Base-by-base conservation (phyloP, 2,329 filamentous ascomycete species). In the Sporothrix brunneoviolacea region DNA sequence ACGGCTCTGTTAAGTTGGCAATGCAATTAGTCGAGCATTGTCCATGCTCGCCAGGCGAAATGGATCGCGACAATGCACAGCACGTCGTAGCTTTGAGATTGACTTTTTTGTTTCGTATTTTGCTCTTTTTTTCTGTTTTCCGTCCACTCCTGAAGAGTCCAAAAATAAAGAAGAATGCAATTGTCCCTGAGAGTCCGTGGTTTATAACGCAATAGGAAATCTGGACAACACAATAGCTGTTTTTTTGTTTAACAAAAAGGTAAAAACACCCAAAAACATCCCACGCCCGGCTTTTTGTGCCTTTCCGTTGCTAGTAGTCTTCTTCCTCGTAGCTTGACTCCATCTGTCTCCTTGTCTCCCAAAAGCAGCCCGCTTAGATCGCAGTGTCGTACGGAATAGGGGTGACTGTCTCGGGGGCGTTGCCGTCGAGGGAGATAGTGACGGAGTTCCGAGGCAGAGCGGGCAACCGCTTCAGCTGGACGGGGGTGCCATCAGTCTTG, bases 391-490 rank as follows among this genome's bases (percentile, higher is more conserved):
- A 98, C 67, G 93, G 76, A 64, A 97, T 52, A 7, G 56, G 57
- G 27, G 55, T 53, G 19, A 58, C 54, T 48, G 55, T 58, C 54
- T 59, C 55, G 45, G 57, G 60, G 16, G 54, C 54, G 60, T 63
- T 62, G 55, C 53, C 54, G 48, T 59, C 58, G 54, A 62, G 58
- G 41, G 61, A 64, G 39, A 62, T 51, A 43, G 84, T 90, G 71
- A 82, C 80, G 60, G 87, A 84, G 61, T 86, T 84, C 62, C 93
- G 82, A 71, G 93, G 93, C 69, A 79, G 78, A 63, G 73, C 76
- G 60, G 93, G 84, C 71, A 86, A 84, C 73, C 93, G 83, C 90
- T 98, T 98, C 71, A 98, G 80, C 77, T 91, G 83, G 65, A 96
- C 80, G 70, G 85, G 82, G 71, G 81, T 81, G 68, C 93, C 93